phyloP scores from a whole-genome alignment of 768 basidiomycete genomes.

The Lentinula aciculospora region DNA sequence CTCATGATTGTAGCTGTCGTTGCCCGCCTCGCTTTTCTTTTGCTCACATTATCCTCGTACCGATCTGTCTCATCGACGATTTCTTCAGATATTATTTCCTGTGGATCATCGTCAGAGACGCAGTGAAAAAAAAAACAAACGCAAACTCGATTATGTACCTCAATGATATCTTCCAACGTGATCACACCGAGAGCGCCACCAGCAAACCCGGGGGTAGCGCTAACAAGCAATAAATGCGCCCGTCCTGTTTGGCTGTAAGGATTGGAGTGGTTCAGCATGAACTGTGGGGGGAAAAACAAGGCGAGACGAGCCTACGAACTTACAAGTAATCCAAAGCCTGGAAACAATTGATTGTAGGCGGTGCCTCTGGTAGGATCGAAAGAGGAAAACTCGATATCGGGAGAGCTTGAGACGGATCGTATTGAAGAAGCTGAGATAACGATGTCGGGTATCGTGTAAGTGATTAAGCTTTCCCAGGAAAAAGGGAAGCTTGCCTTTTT shows the following conservation, averaged over 20 bases:
- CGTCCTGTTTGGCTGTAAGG: conserved; percentile 82
- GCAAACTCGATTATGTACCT: conserved; percentile 32
- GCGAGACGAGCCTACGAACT: conserved; percentile 14
- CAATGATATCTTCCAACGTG: conserved; percentile 84
- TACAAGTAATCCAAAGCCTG: conserved; percentile 93
- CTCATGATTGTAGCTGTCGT: conserved; percentile 76
- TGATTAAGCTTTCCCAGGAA: background rate
- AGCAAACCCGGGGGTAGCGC: conserved; percentile 71
- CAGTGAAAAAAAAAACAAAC: background rate
- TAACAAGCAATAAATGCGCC: conserved; percentile 86
- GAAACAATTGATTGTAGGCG: conserved; percentile 86
- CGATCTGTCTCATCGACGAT: conserved; percentile 94
- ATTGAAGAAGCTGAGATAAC: conserved; percentile 63
- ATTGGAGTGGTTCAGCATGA: background rate
- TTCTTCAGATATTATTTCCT: conserved; percentile 95
- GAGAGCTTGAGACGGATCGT: conserved; percentile 77
- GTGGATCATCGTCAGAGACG: conserved; percentile 12
- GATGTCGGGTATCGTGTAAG: background rate
- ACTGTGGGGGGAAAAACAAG: background rate
- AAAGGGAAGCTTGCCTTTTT: conserved; percentile 53
- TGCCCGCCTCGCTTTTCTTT: conserved; percentile 62
- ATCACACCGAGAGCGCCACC: conserved; percentile 91
- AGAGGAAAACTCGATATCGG: conserved; percentile 74
- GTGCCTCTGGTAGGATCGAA: conserved; percentile 85
- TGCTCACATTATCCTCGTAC: conserved; percentile 83